Conservation (phyloP, 495 filamentous ascomycete genomes). For the Hypoxylon lenormandii region DNA sequence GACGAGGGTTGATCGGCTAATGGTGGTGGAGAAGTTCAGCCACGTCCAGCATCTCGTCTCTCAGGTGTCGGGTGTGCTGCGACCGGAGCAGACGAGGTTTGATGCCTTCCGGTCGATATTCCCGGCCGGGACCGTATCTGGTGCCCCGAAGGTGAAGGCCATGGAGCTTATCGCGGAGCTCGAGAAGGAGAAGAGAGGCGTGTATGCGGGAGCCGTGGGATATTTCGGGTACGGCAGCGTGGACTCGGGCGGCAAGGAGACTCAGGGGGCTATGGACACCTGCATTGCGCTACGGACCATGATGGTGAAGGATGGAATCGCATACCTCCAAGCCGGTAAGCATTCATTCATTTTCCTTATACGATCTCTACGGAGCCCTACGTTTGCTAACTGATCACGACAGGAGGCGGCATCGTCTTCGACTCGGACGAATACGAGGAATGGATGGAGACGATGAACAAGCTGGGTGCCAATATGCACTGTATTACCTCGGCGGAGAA, state of each 20-base stretch:
- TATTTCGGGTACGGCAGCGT: slow-evolving; percentile 82
- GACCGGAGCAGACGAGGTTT: slow-evolving; percentile 86
- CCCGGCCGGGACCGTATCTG: slow-evolving; percentile 91
- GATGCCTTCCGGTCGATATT: slow-evolving; percentile 97
- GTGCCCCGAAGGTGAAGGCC: slow-evolving; percentile 92
- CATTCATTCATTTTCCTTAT: slow-evolving; percentile 7
- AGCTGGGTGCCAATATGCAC: slow-evolving; percentile 86
- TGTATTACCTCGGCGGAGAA: slow-evolving; percentile 87
- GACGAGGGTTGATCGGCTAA: slow-evolving; percentile 88
- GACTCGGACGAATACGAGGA: slow-evolving; percentile 95
- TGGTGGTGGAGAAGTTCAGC: slow-evolving; percentile 95
- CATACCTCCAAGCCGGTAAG: slow-evolving; percentile 87
- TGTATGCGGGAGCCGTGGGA: slow-evolving; percentile 97
- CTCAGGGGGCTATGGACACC: slow-evolving; percentile 93
- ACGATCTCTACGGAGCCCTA: background rate
- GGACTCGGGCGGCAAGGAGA: slow-evolving; percentile 55
- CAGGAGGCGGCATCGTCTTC: slow-evolving; percentile 95
- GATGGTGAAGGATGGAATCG: slow-evolving; percentile 89
- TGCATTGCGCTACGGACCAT: slow-evolving; percentile 98
- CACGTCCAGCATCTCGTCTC: slow-evolving; percentile 97
- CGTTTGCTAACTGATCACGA: slow-evolving; percentile 20
- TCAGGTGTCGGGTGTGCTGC: slow-evolving; percentile 88
- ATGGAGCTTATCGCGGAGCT: slow-evolving; percentile 98
- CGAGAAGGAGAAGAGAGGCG: slow-evolving; percentile 90
- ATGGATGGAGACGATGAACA: slow-evolving; percentile 97